Evolutionary conservation across 805 yeast species (phyloP).

Genomic region (Kodamaea lidongshanica): DNA sequence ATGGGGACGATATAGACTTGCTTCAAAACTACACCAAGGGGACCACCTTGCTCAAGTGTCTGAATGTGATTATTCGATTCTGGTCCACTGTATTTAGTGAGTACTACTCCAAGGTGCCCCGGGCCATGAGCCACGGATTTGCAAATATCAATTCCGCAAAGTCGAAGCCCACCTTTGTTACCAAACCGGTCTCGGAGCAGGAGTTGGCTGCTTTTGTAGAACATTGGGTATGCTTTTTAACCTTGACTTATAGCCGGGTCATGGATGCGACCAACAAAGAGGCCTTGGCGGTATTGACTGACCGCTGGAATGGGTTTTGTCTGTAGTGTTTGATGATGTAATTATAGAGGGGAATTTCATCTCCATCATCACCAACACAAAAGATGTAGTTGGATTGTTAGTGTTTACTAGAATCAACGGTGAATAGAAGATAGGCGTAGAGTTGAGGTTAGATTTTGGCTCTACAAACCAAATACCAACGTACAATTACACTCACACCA

Average conservation of each 20-base stretch:
- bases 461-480: no score
- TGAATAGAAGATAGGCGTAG: no score
- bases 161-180: conserved; percentile 10
- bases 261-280: conserved; percentile 21
- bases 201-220: conserved; percentile 35
- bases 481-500: no score
- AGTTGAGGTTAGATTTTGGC: no score
- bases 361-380: no score
- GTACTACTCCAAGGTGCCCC: conserved; percentile 28
- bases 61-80: conserved; percentile 37
- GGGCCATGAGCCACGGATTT: conserved; percentile 5
- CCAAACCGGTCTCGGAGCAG: conserved; percentile 9
- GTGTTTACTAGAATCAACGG: no score
- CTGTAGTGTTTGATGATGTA: no score
- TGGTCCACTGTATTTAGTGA: conserved; percentile 55
- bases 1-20: conserved; percentile 51
- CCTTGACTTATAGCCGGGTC: conserved; percentile 33
- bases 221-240: conserved; percentile 48
- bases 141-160: no score
- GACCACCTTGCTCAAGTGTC: conserved; percentile 36
- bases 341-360: no score
- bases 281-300: conserved; percentile 15
- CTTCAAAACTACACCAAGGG: conserved; percentile 41
- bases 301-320: conserved; percentile 12
- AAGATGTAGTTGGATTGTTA: no score